Percentiles rank a stretch among this genome's conserved stretches.
These are phyloP conservation scores for Vitis amurensis DNA, from an alignment of 164 flowering plant genomes.

Conservation along the genomic window DNA sequence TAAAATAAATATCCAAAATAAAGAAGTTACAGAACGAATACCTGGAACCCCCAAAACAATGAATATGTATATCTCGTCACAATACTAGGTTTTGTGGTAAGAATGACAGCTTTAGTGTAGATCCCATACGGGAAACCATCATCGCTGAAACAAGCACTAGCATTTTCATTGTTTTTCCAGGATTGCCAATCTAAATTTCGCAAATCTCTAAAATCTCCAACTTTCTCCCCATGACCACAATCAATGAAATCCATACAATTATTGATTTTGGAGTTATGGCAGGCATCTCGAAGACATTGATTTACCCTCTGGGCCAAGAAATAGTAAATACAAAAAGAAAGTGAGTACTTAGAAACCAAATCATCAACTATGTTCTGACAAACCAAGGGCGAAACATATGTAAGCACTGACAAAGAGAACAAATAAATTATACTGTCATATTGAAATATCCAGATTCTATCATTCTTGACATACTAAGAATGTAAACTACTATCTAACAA, in stretches of 20 bases:
- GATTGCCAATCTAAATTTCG: conserved; percentile 10
- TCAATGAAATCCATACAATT: conserved; percentile 55
- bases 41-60: conserved; percentile 97
- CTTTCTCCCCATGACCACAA: conserved; percentile 53
- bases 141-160: conserved; percentile 44
- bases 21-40: conserved; percentile 19
- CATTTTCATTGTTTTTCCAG: conserved; percentile 38
- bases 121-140: conserved; percentile 63
- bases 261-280: conserved; percentile 20
- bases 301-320: conserved; percentile 68
- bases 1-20: not conserved
- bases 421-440: no score
- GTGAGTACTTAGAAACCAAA: not conserved
- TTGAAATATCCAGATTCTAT: no score
- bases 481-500: no score
- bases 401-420: no score
- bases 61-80: conserved; percentile 68
- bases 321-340: conserved; percentile 1
- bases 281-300: conserved; percentile 78
- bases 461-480: no score
- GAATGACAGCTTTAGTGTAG: conserved; percentile 55
- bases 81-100: conserved; percentile 41
- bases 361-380: no score
- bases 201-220: not conserved
- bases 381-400: no score